Conservation (phyloP, 2,329 filamentous ascomycete genomes). For the Cercospora sp. region DNA sequence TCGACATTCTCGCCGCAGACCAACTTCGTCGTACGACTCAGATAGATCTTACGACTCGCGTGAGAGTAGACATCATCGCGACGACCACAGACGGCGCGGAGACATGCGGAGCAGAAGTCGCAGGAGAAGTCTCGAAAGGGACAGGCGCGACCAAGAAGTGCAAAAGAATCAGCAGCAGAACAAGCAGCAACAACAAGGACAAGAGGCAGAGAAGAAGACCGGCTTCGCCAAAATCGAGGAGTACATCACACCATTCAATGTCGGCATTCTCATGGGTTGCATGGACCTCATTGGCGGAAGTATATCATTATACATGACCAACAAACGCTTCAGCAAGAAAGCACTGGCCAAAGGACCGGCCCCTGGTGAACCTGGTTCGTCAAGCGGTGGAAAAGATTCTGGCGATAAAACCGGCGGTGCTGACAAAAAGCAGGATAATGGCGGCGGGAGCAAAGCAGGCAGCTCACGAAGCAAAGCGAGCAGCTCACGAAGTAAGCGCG, state of each 20-base stretch:
- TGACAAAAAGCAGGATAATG: slow-evolving; percentile 13
- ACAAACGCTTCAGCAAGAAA: slow-evolving; percentile 23
- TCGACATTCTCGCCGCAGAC: slow-evolving; percentile 6
- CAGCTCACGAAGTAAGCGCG: slow-evolving; percentile 3
- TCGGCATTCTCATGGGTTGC: slow-evolving; percentile 23
- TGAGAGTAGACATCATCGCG: not conserved
- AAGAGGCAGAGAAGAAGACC: slow-evolving; percentile 12
- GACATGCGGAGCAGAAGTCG: slow-evolving; percentile 12
- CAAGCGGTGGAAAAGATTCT: slow-evolving; percentile 4
- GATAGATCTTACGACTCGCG: slow-evolving; percentile 16
- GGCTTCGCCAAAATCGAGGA: slow-evolving; percentile 10
- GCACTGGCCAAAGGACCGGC: slow-evolving; percentile 16
- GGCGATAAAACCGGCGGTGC: slow-evolving; percentile 10
- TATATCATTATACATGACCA: slow-evolving; percentile 24
- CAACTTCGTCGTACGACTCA: slow-evolving; percentile 11
- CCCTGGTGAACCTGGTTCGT: slow-evolving; percentile 12
- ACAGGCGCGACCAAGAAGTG: slow-evolving; percentile 8
- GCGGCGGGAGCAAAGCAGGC: slow-evolving; percentile 4
- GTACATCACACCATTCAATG: slow-evolving; percentile 24
- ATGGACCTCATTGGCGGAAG: slow-evolving; percentile 25
- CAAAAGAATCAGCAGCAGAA: not conserved
- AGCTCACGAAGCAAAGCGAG: not conserved
- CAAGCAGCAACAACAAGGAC: slow-evolving; percentile 14
- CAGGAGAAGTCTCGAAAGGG: slow-evolving; percentile 7
- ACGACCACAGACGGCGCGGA: slow-evolving; percentile 9